Percentiles rank a stretch among this genome's conserved stretches.
These are phyloP conservation scores for Cladosporium sp. DNA, from an alignment of 2,329 filamentous ascomycete species.

Conservation along the genomic window DNA sequence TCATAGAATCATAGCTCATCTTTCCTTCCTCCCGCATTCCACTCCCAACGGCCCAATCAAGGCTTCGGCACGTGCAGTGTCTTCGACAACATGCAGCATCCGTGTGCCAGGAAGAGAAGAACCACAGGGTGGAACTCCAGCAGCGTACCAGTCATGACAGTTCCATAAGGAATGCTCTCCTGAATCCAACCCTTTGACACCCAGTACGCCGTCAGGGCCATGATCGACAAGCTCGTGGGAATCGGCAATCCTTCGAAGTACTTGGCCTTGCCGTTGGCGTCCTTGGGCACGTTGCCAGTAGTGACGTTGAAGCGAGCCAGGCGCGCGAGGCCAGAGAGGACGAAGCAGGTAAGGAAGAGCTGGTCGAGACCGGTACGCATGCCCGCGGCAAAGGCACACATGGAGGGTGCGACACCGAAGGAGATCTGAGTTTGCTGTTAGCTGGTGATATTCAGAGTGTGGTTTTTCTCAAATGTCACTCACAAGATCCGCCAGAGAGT, in stretches of 20 bases:
- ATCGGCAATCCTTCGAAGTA: slow-evolving; percentile 99
- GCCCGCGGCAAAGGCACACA: slow-evolving; percentile 84
- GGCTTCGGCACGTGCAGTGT: slow-evolving; percentile 88
- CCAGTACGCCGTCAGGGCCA: slow-evolving; percentile 87
- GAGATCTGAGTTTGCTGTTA: slow-evolving; percentile 68
- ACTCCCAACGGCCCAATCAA: not conserved
- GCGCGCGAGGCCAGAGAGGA: slow-evolving; percentile 89
- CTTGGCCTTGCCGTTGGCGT: slow-evolving; percentile 83
- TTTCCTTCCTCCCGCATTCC: not conserved
- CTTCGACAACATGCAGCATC: slow-evolving; percentile 93
- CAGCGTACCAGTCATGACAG: slow-evolving; percentile 64
- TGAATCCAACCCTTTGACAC: slow-evolving; percentile 77
- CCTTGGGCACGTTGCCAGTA: slow-evolving; percentile 84
- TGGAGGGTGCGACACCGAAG: slow-evolving; percentile 88
- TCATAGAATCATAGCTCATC: slow-evolving; percentile 20
- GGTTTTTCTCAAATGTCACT: not conserved
- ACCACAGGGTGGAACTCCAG: slow-evolving; percentile 85
- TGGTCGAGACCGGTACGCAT: slow-evolving; percentile 84
- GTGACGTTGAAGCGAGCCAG: slow-evolving; percentile 98
- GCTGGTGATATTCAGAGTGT: slow-evolving; percentile 12
- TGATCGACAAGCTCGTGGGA: slow-evolving; percentile 81
- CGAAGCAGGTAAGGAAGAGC: slow-evolving; percentile 80
- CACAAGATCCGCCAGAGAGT: slow-evolving; percentile 92
- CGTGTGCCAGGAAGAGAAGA: slow-evolving; percentile 80
- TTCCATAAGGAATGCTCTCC: slow-evolving; percentile 75